A percentile compares a stretch with the other conserved stretches of the same genome.
phyloP scores from a whole-genome alignment of 2,329 filamentous ascomycete genomes.

The Clonostachys sp. region DNA sequence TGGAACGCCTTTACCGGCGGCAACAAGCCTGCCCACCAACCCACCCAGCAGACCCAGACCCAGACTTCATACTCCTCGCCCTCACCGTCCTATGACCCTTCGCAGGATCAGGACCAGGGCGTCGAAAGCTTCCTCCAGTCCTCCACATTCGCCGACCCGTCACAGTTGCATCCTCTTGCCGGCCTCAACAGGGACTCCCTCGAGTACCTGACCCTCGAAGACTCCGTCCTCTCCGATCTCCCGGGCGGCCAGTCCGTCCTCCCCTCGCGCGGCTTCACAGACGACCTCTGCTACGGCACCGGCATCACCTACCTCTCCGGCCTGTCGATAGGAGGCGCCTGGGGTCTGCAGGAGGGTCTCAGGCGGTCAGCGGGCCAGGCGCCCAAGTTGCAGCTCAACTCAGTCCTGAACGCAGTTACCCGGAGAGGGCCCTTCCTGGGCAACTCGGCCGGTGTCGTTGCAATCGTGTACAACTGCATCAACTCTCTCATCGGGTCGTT shows the following conservation, averaged over 20 bases:
- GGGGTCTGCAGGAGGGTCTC: slow-evolving; percentile 89
- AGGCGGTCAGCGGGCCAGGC: slow-evolving; percentile 71
- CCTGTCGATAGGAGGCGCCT: slow-evolving; percentile 78
- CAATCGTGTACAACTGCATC: slow-evolving; percentile 92
- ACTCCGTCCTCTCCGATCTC: slow-evolving; percentile 80
- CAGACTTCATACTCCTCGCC: slow-evolving; percentile 41
- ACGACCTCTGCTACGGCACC: slow-evolving; percentile 96
- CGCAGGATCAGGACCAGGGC: slow-evolving; percentile 70
- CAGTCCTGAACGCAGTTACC: slow-evolving; percentile 90
- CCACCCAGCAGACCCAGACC: slow-evolving; percentile 21
- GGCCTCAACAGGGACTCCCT: slow-evolving; percentile 89
- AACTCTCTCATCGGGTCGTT: slow-evolving; percentile 79
- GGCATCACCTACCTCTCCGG: slow-evolving; percentile 92
- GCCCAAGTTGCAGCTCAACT: slow-evolving; percentile 89
- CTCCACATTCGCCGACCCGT: slow-evolving; percentile 76
- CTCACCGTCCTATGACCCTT: slow-evolving; percentile 63
- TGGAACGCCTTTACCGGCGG: slow-evolving; percentile 60
- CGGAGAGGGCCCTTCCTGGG: slow-evolving; percentile 90
- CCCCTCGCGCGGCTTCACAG: slow-evolving; percentile 93
- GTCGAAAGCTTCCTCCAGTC: slow-evolving; percentile 81
- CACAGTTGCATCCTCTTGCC: slow-evolving; percentile 86
- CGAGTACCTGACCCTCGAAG: slow-evolving; percentile 93
- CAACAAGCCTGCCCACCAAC: slow-evolving; percentile 32
- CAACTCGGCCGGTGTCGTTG: slow-evolving; percentile 92
- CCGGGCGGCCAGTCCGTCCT: slow-evolving; percentile 83